Evolutionary conservation across 2,329 filamentous ascomycete genomes (phyloP).

Genomic region (Phialophora verrucosa): DNA sequence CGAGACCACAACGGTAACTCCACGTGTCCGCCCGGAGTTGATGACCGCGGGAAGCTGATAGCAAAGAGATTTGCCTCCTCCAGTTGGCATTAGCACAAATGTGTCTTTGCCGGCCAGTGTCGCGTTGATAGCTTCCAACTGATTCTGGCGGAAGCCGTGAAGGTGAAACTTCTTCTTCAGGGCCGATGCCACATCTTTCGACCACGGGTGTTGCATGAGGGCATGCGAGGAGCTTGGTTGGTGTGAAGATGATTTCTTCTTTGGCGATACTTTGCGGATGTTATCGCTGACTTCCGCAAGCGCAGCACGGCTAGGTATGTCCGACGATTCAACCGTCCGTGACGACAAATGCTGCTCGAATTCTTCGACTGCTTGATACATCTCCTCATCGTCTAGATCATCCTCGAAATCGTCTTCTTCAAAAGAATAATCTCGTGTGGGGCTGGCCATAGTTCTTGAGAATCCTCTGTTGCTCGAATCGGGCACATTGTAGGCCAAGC

Average conservation of each 20-base stretch:
- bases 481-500: constrained; percentile 37
- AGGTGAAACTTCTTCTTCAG: constrained; percentile 84
- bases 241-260: constrained; percentile 11
- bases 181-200: constrained; percentile 78
- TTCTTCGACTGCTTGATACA: constrained; percentile 51
- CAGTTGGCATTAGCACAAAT: constrained; percentile 97
- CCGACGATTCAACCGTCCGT: not conserved
- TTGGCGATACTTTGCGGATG: constrained; percentile 42
- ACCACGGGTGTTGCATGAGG: constrained; percentile 76
- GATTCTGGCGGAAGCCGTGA: constrained; percentile 84
- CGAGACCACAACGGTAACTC: constrained; percentile 93
- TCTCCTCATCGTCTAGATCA: constrained; percentile 50
- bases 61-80: constrained; percentile 94
- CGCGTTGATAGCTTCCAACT: constrained; percentile 94
- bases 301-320: constrained; percentile 17
- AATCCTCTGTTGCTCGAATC: constrained; percentile 32
- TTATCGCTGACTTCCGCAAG: constrained; percentile 38
- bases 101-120: constrained; percentile 85
- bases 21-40: constrained; percentile 76
- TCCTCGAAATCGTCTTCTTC: constrained; percentile 50
- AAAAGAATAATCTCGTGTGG: constrained; percentile 36
- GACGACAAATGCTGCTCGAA: constrained; percentile 43
- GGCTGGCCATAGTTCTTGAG: constrained; percentile 52
- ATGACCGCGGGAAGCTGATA: constrained; percentile 93
- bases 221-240: constrained; percentile 39